Conservation (phyloP, 345 rosid genomes). For the Fremontodendron californicum region DNA sequence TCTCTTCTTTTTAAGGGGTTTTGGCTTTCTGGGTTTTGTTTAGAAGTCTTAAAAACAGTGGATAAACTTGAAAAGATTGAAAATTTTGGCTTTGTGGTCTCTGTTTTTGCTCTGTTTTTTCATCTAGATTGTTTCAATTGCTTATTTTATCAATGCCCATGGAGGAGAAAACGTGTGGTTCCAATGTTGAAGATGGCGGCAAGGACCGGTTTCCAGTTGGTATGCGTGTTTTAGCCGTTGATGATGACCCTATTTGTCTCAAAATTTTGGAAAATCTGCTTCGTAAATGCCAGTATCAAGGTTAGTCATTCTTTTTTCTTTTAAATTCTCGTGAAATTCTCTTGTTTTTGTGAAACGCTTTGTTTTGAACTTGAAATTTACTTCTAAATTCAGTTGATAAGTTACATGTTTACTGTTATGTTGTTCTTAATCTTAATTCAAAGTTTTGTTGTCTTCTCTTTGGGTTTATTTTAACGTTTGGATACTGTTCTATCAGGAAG, state of each 20-base stretch:
- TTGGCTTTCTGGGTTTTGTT: conserved; percentile 26
- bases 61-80: background rate
- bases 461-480: background rate
- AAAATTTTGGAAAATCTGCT: conserved; percentile 49
- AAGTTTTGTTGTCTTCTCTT: background rate
- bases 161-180: conserved; percentile 27
- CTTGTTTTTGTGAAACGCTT: background rate
- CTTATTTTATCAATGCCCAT: conserved; percentile 33
- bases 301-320: conserved; percentile 23
- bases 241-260: conserved; percentile 67
- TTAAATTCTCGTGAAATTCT: background rate
- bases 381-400: background rate
- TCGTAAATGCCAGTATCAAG: conserved; percentile 59
- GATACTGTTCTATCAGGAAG: conserved; percentile 13
- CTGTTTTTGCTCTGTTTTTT: conserved; percentile 20
- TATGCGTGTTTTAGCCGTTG: conserved; percentile 67
- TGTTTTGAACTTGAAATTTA: background rate
- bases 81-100: conserved; percentile 12
- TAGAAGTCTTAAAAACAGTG: background rate
- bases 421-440: background rate
- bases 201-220: conserved; percentile 48
- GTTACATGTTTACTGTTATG: background rate
- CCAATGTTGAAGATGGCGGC: conserved; percentile 24
- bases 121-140: conserved; percentile 14
- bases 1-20: conserved; percentile 17